Evolutionary conservation across 73 alveolate genomes (phyloP), one percentile per base, ranked within the genome.

Genomic region (Paramecium primaurelia): DNA sequence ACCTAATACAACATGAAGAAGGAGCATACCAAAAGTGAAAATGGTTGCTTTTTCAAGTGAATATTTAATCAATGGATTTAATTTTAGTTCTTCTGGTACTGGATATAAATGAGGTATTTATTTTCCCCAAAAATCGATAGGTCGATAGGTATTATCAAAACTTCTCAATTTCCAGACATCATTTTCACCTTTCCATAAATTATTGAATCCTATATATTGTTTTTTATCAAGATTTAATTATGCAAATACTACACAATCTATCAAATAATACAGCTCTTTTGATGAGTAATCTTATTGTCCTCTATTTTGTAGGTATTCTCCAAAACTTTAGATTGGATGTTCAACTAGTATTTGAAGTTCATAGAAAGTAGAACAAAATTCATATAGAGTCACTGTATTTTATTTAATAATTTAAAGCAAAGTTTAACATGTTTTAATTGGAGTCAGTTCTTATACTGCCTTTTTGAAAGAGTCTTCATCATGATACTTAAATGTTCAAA

Each of bases 81-180:
- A 4, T 7, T 16, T 73, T 0, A 73, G 47, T 73, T 73, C 87
- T 73, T 73, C 87, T 16, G 87, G 87, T 36, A 68, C 58, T 73
- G 87, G 87, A 73, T 73, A 73, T 8, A 32, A 16, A 73, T 73
- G 87, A 1, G 59, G 54, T 1, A 38, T 30, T n/a, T 40, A 16
- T 22, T 73, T 73, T 36, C 47, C 47, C 59, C 59, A 73, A 40
- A 37, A 36, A 12, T 37, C 87, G 1, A 73, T 73, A 1, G 87
- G 87, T 12, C 37, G 34, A 37, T 73, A 34, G 16, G 40, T 12
- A 37, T 34, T 11, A 0, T 73, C 87, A 80, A 80, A 80, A 20
- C 77, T 42, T 49, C 91, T 40, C 32, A 80, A 44, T 9, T 80
- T 80, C 91, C 91, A 80, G 3, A 80, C 54, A 80, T 80, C 91